Base-by-base conservation (phyloP, 257 asterid genomes). In the Przewalskia tangutica region DNA sequence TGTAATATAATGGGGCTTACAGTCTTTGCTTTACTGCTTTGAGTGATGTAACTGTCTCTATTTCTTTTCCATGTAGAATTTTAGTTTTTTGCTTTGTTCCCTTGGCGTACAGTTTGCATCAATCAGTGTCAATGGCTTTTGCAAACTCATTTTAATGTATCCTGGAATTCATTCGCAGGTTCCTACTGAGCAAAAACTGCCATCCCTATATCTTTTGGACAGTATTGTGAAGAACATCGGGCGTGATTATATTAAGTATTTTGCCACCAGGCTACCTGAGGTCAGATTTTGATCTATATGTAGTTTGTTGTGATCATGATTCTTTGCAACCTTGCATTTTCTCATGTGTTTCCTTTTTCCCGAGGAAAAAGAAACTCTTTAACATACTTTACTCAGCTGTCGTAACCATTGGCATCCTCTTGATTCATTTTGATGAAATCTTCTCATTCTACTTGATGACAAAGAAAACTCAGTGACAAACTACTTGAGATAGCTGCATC, bases 171-270 rank as follows among this genome's bases (percentile, higher is more conserved):
- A 44, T 73, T 36, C 4, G 20, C 82, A 83, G 85, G 85, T 83
- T 62, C 78, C 85, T n/a, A 76, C 54, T 36, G 85, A 83, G 62
- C 85, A 83, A 77, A 83, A 83, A 38, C 46, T 83, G 48, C 85
- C 85, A 63, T 83, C 85, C 17, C 70, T 83, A 16, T 83, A 83
- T 64, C 85, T 77, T 83, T 76, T 83, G 64, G 85, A 83, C 70
- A 83, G 85, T 77, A 83, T 83, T 76, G 85, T 83, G 70, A 83
- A 83, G 85, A 83, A 83, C 80, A 83, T 83, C 34, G 82, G 82
- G 82, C 80, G 82, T 70, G 85, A 83, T 83, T 77, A 83, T 66
- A 83, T 83, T 8, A 83, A 83, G 76, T 83, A 83, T 54, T 83
- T 83, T 83, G 85, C 82, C 58, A 44, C 55, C 82, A 83, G 77